Evolutionary conservation across 768 basidiomycete species (phyloP).

Genomic region (Tulasnella sp.): DNA sequence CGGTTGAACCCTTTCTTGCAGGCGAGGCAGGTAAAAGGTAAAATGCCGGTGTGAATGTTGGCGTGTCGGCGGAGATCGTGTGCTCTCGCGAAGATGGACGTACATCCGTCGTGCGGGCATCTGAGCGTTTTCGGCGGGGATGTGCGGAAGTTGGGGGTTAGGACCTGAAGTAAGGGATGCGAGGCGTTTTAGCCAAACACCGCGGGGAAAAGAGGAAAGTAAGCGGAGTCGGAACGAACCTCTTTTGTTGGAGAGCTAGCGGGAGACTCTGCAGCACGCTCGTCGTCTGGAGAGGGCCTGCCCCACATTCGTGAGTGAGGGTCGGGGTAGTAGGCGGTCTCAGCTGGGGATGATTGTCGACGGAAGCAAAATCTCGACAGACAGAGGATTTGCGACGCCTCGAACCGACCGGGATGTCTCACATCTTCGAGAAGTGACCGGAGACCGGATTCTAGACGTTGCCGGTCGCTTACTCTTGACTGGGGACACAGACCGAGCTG

Average conservation of each 20-base stretch:
- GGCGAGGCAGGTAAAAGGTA: conserved; percentile 7
- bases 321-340: not conserved
- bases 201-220: not conserved
- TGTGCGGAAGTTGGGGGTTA: not conserved
- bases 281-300: not conserved
- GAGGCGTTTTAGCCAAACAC: not conserved
- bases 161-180: not conserved
- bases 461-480: not conserved
- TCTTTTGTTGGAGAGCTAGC: not conserved
- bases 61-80: conserved; percentile 22
- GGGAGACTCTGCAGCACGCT: not conserved
- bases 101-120: conserved; percentile 1
- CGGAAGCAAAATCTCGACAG: not conserved
- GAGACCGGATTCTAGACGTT: not conserved
- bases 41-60: conserved; percentile 13
- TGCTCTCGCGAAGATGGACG: not conserved
- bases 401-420: not conserved
- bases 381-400: not conserved
- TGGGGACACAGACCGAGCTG: not conserved
- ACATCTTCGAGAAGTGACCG: not conserved
- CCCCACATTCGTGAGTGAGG: not conserved
- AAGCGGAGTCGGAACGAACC: not conserved
- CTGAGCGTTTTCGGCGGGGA: conserved; percentile 13
- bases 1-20: conserved; percentile 16
- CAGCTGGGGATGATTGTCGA: not conserved